A percentile compares a stretch with the other conserved stretches of the same genome.
These are phyloP conservation scores for Bryoglossum gracile DNA, from an alignment of 495 filamentous ascomycete genomes.

Conservation along the genomic window DNA sequence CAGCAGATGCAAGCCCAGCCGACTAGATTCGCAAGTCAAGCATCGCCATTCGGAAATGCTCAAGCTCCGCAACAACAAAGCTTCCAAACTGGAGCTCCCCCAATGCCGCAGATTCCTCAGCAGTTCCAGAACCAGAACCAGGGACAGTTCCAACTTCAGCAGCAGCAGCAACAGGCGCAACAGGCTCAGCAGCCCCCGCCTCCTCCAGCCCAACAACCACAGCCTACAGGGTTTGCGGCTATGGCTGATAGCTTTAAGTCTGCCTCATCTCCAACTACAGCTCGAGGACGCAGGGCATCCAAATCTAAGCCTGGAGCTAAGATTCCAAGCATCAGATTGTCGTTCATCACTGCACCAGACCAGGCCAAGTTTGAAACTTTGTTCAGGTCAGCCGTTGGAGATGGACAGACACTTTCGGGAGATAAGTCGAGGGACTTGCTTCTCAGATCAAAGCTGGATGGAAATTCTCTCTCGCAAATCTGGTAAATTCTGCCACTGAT, in stretches of 20 bases:
- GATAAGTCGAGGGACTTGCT: conserved; percentile 88
- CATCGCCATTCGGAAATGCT: conserved; percentile 28
- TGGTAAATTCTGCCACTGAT: conserved; percentile 46
- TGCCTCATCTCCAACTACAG: conserved; percentile 44
- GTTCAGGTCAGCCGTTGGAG: conserved; percentile 91
- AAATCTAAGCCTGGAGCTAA: conserved; percentile 42
- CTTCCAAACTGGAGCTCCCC: conserved; percentile 39
- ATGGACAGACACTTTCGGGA: conserved; percentile 79
- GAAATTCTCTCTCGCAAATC: conserved; percentile 75
- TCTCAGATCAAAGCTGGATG: conserved; percentile 77
- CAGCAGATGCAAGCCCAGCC: conserved; percentile 37
- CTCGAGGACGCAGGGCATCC: conserved; percentile 38
- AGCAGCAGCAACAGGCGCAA: conserved; percentile 12
- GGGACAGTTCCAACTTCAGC: conserved; percentile 25
- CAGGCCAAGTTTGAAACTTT: conserved; percentile 97
- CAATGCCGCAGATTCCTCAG: conserved; percentile 49
- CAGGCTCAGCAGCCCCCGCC: conserved; percentile 35
- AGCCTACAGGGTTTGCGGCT: conserved; percentile 65
- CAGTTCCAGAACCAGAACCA: conserved; percentile 35
- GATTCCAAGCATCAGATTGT: conserved; percentile 93
- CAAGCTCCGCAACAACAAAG: conserved; percentile 43
- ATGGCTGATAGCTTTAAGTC: conserved; percentile 81
- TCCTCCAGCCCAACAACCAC: conserved; percentile 47
- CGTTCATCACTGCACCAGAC: conserved; percentile 91
- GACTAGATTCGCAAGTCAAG: conserved; percentile 34